These are phyloP conservation scores for Adiantum capillusveneris DNA, from an alignment of 75 land plant genomes.

Conservation along the genomic window DNA sequence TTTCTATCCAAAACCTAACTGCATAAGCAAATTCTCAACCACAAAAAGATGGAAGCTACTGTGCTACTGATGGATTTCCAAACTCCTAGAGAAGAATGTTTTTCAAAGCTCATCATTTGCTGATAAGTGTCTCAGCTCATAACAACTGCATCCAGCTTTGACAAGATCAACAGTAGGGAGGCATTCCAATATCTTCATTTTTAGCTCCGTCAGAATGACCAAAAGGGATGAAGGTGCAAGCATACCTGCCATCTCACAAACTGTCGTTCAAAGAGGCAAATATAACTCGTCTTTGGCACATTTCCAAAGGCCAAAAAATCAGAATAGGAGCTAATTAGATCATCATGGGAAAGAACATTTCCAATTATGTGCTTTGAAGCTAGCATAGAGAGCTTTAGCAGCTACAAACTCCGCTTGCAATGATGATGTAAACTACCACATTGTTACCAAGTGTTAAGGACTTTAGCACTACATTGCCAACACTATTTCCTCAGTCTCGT, in stretches of 20 bases:
- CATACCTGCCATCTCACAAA: conserved; percentile 56
- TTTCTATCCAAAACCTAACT: conserved; percentile 22
- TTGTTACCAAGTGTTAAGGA: conserved; percentile 40
- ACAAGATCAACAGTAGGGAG: conserved; percentile 55
- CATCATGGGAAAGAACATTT: not conserved
- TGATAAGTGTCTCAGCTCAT: conserved; percentile 52
- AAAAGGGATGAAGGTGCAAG: conserved; percentile 50
- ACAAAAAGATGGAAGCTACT: not conserved
- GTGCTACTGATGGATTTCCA: conserved; percentile 2
- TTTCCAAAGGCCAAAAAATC: conserved; percentile 69
- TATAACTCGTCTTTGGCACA: conserved; percentile 61
- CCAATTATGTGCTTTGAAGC: not conserved
- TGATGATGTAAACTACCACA: conserved; percentile 48
- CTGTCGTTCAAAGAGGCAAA: conserved; percentile 52
- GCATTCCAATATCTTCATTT: conserved; percentile 50
- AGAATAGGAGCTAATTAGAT: not conserved
- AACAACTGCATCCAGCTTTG: conserved; percentile 39
- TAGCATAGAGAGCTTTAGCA: not conserved
- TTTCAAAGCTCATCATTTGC: conserved; percentile 67
- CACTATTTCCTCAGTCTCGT: not conserved
- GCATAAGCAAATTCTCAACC: conserved; percentile 53
- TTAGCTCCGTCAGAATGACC: conserved; percentile 60
- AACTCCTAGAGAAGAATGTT: conserved; percentile 49
- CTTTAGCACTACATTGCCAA: conserved; percentile 36
- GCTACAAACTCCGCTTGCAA: conserved; percentile 10